Evolutionary conservation across 768 basidiomycete species (phyloP).

Genomic region (Rhodosporidiobolus odoratus): DNA sequence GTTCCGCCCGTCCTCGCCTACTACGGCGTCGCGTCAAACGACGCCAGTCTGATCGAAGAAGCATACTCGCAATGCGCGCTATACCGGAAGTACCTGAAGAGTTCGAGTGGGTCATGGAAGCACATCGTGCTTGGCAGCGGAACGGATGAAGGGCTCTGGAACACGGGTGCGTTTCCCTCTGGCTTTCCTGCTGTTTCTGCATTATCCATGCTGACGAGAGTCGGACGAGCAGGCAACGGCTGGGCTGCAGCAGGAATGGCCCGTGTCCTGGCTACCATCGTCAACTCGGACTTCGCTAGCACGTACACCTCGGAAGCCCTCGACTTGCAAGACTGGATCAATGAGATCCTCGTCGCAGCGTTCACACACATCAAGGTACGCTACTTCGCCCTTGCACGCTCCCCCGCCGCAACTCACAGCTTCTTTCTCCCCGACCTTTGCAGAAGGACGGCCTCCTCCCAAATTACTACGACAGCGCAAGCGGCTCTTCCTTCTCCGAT

Average conservation of each 20-base stretch:
- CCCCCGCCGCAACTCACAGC: not conserved
- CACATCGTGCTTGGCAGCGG: constrained; percentile 63
- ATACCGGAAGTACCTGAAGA: constrained; percentile 63
- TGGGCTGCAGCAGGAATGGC: constrained; percentile 58
- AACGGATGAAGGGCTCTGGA: constrained; percentile 69
- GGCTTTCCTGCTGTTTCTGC: not conserved
- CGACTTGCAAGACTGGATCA: constrained; percentile 42
- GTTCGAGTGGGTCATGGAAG: constrained; percentile 60
- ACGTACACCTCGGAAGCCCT: constrained; percentile 38
- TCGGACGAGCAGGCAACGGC: constrained; percentile 16
- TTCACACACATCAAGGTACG: constrained; percentile 17
- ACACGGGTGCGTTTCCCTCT: constrained; percentile 41
- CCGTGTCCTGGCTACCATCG: constrained; percentile 70
- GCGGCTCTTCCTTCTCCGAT: constrained; percentile 60
- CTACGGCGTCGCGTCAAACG: constrained; percentile 59
- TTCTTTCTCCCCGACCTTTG: not conserved
- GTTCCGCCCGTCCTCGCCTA: constrained; percentile 48
- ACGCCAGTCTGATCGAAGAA: constrained; percentile 58
- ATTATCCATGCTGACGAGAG: not conserved
- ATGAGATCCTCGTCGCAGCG: constrained; percentile 38
- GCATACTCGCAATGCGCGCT: constrained; percentile 67
- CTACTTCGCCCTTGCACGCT: too few species aligned
- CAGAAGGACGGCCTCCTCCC: constrained; percentile 51
- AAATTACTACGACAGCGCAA: constrained; percentile 62
- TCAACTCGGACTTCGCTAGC: constrained; percentile 54